A percentile compares a stretch with the other conserved stretches of the same genome.
Conservation (phyloP, 345 rosid genomes). For the Trapa incisa region DNA sequence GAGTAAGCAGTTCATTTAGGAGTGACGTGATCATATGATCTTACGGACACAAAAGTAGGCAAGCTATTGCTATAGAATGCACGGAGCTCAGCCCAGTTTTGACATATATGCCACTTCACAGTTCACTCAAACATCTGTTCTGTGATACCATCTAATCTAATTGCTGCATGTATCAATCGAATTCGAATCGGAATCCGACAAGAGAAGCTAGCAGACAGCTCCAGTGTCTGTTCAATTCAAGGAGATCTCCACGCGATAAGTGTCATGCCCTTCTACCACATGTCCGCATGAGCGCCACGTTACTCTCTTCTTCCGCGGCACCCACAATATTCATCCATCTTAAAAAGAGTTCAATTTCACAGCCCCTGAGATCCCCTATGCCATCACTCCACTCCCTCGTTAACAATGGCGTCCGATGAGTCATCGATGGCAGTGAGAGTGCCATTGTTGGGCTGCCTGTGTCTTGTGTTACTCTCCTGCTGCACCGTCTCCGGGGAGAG, state of each 20-base stretch:
- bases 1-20: too few species aligned
- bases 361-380: background rate
- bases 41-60: too few species aligned
- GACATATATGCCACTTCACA: too few species aligned
- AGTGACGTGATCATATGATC: too few species aligned
- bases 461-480: background rate
- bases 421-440: background rate
- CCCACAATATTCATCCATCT: background rate
- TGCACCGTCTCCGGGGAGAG: background rate
- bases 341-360: background rate
- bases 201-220: too few species aligned
- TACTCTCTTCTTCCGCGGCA: background rate
- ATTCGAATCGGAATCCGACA: too few species aligned
- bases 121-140: too few species aligned
- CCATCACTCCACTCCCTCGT: background rate
- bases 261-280: background rate
- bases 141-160: too few species aligned
- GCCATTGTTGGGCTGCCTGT: background rate
- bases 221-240: too few species aligned
- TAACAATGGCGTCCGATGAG: background rate
- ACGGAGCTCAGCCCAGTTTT: too few species aligned
- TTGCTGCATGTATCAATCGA: too few species aligned
- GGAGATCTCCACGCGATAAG: background rate
- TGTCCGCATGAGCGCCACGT: slow-evolving; percentile 1
- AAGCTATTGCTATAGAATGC: too few species aligned